A percentile compares a stretch with the other conserved stretches of the same genome.
These are phyloP conservation scores for Pichia californica DNA, from an alignment of 805 yeast species.

Conservation along the genomic window DNA sequence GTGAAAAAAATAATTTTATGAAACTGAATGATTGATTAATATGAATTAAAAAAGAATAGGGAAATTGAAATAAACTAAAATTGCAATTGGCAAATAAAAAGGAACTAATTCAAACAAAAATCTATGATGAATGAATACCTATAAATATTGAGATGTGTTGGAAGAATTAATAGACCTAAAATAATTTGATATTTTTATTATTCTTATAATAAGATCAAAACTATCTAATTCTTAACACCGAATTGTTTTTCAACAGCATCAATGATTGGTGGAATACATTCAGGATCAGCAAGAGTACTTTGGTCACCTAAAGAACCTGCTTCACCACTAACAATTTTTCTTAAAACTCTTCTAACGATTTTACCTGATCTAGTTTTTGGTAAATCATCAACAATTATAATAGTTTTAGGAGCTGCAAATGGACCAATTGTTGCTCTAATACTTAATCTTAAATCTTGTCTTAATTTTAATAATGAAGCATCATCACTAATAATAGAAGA, in stretches of 20 bases:
- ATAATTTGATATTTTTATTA: too few species aligned
- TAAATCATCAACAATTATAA: conserved; percentile 77
- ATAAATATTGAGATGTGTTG: too few species aligned
- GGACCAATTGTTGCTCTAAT: conserved; percentile 92
- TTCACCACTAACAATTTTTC: conserved; percentile 89
- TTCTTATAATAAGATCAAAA: too few species aligned
- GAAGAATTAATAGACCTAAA: too few species aligned
- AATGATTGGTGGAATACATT: conserved; percentile 72
- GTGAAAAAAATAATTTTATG: too few species aligned
- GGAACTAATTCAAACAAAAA: too few species aligned
- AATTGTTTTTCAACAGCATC: conserved; percentile 50
- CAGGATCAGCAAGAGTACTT: conserved; percentile 83
- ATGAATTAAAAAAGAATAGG: too few species aligned
- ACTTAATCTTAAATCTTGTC: conserved; percentile 73
- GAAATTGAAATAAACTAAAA: too few species aligned
- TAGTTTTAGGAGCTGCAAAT: conserved; percentile 90
- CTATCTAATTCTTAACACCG: conserved; percentile 29
- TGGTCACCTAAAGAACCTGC: conserved; percentile 89
- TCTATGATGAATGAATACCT: too few species aligned
- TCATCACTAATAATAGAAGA: conserved; percentile 34
- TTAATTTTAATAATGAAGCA: conserved; percentile 45
- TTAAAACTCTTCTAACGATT: conserved; percentile 95
- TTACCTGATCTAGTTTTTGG: conserved; percentile 99
- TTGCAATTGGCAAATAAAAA: too few species aligned
- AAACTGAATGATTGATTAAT: too few species aligned